Evolutionary conservation across 768 basidiomycete genomes (phyloP).

Genomic region (Lactarius quietus): DNA sequence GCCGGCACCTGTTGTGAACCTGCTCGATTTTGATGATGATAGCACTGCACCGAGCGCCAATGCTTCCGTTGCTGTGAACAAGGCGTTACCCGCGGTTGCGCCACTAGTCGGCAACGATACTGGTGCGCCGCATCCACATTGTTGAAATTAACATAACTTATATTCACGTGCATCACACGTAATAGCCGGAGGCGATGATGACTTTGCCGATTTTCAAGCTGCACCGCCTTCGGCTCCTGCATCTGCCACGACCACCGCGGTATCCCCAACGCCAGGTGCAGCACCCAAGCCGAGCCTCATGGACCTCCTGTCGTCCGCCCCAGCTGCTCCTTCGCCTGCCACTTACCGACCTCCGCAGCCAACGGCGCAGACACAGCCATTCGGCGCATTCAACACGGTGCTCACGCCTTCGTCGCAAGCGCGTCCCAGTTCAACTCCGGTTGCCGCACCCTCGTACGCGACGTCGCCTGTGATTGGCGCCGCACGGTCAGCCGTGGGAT

Average conservation of each 20-base stretch:
- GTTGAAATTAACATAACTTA: background rate
- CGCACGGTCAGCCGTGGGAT: constrained; percentile 28
- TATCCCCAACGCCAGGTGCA: constrained; percentile 11
- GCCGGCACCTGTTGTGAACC: constrained; percentile 46
- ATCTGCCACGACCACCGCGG: constrained; percentile 44
- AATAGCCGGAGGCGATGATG: constrained; percentile 53
- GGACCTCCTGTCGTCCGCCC: constrained; percentile 11
- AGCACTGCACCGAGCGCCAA: constrained; percentile 36
- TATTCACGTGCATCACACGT: background rate
- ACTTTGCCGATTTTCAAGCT: constrained; percentile 83
- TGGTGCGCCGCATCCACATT: constrained; percentile 22
- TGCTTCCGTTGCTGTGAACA: constrained; percentile 39
- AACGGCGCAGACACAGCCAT: constrained; percentile 6
- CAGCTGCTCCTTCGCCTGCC: background rate
- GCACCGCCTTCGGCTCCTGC: constrained; percentile 56
- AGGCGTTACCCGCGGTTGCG: constrained; percentile 51
- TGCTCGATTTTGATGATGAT: constrained; percentile 79
- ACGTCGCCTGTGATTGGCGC: constrained; percentile 21
- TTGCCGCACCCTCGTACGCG: background rate
- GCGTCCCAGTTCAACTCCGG: constrained; percentile 22
- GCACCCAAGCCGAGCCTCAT: constrained; percentile 14
- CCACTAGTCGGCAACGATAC: constrained; percentile 26
- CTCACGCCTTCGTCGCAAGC: constrained; percentile 17
- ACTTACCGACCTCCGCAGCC: constrained; percentile 5
- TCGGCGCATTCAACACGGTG: constrained; percentile 4